Conservation (phyloP, 805 yeast species). For the Zygotorulaspora chibaensis region DNA sequence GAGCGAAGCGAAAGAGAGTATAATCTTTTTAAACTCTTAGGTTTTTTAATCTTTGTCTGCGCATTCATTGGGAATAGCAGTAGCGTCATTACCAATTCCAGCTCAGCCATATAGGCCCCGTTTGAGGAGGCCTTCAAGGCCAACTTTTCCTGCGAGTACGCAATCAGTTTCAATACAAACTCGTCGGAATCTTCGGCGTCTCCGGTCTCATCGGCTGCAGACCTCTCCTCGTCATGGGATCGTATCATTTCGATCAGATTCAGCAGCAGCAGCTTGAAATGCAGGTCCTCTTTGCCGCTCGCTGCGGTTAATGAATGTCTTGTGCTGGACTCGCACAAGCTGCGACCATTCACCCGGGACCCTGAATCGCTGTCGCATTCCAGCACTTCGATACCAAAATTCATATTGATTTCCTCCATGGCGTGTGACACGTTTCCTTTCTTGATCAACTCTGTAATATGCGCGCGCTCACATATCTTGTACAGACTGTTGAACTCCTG, state of each 20-base stretch:
- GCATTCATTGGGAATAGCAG: slow-evolving; percentile 45
- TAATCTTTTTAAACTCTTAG: slow-evolving; percentile 50
- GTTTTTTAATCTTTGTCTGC: slow-evolving; percentile 41
- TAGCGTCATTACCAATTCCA: slow-evolving; percentile 82
- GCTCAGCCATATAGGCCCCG: slow-evolving; percentile 56
- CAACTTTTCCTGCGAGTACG: slow-evolving; percentile 58
- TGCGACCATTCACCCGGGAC: not conserved
- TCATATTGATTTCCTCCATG: slow-evolving; percentile 29
- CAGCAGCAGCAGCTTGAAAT: slow-evolving; percentile 67
- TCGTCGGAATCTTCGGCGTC: slow-evolving; percentile 36
- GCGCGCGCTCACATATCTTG: slow-evolving; percentile 26
- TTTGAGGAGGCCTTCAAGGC: slow-evolving; percentile 59
- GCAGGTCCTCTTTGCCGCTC: slow-evolving; percentile 50
- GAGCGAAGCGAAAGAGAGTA: slow-evolving; percentile 57
- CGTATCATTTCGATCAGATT: slow-evolving; percentile 80
- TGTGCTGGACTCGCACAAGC: slow-evolving; percentile 7
- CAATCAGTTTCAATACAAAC: slow-evolving; percentile 51
- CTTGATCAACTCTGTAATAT: slow-evolving; percentile 25
- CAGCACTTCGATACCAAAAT: slow-evolving; percentile 27
- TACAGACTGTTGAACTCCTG: slow-evolving; percentile 31
- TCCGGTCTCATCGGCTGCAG: slow-evolving; percentile 3
- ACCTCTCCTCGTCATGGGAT: slow-evolving; percentile 29
- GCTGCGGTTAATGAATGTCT: slow-evolving; percentile 43
- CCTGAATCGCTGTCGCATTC: slow-evolving; percentile 15
- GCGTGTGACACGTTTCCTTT: slow-evolving; percentile 27